Base-by-base conservation (phyloP, 208 protist genomes). In the Angomonas desouzai region DNA sequence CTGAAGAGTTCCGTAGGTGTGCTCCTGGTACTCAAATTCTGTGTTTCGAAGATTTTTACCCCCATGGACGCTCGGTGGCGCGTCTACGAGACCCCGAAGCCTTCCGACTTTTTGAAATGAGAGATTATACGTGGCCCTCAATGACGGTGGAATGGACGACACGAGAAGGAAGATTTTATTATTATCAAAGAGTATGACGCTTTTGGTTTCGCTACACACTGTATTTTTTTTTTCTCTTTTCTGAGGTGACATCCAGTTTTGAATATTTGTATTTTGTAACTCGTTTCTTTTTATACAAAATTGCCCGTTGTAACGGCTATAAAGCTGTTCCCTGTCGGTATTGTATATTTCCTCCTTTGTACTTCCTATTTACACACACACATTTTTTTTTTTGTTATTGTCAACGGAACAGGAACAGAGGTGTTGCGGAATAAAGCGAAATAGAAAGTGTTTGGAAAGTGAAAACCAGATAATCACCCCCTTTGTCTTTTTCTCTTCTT, bases 41-140 rank as follows among this genome's bases (percentile, higher is more conserved):
- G 18, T 89, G 83, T 38, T 88, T 88, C 72, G 81, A 88, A 60
- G 81, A 88, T 70, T 67, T 88, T 25, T 88, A 85, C 56, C 81
- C 77, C n/a, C 81, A 88, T 61, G 66, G 67, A 29, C 70, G 81
- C 2, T 73, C 74, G 18, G 36, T 84, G 20, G 77, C 74, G 18
- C 64, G 55, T 0, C 72, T 79, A 57, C 74, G 81, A 28, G 77
- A 88, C 57, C 81, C 77, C 33, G 77, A 88, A n/a, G 81, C 81
- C 0, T 88, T 88, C 62, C 58, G 73, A 38, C 32, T 74, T 30
- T 88, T 88, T 68, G 70, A 74, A 1, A 88, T 88, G 81, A 81
- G 45, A 36, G 81, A 88, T 61, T 88, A 80, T 56, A 59, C 61
- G n/a, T 88, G 81, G 81, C 74, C 81, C 33, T 61, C 77, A 34